phyloP scores from a whole-genome alignment of 1,284 basidiomycete species.

The Ustilago trichophora region DNA sequence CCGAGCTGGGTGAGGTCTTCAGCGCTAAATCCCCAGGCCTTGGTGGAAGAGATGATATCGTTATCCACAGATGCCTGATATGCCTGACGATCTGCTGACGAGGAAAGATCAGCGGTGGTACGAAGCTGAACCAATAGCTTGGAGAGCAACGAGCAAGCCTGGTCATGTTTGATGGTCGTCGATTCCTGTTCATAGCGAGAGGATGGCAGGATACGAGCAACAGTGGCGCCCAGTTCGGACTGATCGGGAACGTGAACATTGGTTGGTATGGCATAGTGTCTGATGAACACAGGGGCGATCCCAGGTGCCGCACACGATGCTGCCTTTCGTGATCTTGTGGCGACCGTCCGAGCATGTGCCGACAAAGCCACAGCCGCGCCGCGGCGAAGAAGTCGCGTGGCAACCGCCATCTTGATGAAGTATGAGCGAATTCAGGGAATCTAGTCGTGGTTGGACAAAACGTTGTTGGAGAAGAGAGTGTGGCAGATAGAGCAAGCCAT shows the following conservation, averaged over 20 bases:
- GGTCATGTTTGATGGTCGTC: conserved; percentile 13
- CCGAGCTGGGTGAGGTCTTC: conserved; percentile 27
- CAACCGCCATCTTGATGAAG: conserved; percentile 5
- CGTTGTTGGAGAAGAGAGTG: no score
- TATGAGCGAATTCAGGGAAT: no score
- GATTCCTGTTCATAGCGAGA: conserved; percentile 14
- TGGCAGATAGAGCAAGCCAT: no score
- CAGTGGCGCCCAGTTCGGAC: conserved; percentile 20
- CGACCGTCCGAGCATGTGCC: background rate
- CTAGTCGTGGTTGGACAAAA: no score
- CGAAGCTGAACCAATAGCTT: conserved; percentile 42
- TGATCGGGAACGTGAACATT: conserved; percentile 14
- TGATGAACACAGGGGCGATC: background rate
- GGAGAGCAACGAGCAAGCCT: conserved; percentile 22
- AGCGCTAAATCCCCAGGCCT: conserved; percentile 6
- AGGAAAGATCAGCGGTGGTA: conserved; percentile 22
- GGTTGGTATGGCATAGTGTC: conserved; percentile 19
- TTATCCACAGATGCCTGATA: conserved; percentile 30
- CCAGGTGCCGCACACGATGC: background rate
- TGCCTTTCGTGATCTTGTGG: background rate
- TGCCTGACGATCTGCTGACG: conserved; percentile 13
- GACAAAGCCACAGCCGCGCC: background rate
- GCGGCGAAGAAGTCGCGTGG: background rate
- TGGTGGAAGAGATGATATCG: conserved; percentile 11
- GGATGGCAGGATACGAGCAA: conserved; percentile 24